Percentiles rank a stretch among this genome's conserved stretches.
Evolutionary conservation across 345 rosid species (phyloP).

Genomic region (Aethionema arabicum): DNA sequence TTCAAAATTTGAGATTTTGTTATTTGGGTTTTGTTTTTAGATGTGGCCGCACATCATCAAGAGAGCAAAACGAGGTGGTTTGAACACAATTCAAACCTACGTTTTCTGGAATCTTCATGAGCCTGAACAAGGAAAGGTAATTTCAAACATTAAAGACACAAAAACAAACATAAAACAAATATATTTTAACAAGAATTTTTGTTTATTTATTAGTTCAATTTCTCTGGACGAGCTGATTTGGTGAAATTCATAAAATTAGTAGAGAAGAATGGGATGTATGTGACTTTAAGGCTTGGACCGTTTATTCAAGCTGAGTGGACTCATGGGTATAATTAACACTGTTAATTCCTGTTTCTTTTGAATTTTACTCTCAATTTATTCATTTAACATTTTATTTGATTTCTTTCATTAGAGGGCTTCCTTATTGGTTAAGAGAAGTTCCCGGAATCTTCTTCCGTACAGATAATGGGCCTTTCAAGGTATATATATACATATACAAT

Average conservation of each 20-base stretch:
- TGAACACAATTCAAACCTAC: conserved; percentile 53
- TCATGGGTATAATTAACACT: conserved; percentile 59
- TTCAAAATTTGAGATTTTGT: too few relatives aligned
- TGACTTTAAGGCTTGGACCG: conserved; percentile 73
- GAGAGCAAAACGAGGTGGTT: conserved; percentile 45
- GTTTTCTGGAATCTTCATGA: conserved; percentile 61
- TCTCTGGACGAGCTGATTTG: conserved; percentile 65
- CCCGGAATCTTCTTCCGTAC: conserved; percentile 61
- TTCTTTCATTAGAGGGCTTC: conserved; percentile 57
- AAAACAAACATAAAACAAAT: background rate
- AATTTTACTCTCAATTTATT: background rate
- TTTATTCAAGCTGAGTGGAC: conserved; percentile 97
- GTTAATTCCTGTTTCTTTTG: background rate
- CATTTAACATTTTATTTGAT: background rate
- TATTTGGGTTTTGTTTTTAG: conserved; percentile 15
- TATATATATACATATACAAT: conserved; percentile 48
- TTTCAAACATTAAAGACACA: conserved; percentile 2
- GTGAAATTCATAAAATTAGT: conserved; percentile 72
- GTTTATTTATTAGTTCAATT: conserved; percentile 46
- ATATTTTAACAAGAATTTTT: background rate
- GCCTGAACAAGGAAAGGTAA: conserved; percentile 30
- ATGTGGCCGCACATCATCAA: conserved; percentile 24
- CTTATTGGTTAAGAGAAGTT: conserved; percentile 82
- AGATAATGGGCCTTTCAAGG: conserved; percentile 75
- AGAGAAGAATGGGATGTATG: conserved; percentile 57